These are phyloP conservation scores for Sclerotinia borealis DNA, from an alignment of 2,329 filamentous ascomycete species.

Conservation along the genomic window DNA sequence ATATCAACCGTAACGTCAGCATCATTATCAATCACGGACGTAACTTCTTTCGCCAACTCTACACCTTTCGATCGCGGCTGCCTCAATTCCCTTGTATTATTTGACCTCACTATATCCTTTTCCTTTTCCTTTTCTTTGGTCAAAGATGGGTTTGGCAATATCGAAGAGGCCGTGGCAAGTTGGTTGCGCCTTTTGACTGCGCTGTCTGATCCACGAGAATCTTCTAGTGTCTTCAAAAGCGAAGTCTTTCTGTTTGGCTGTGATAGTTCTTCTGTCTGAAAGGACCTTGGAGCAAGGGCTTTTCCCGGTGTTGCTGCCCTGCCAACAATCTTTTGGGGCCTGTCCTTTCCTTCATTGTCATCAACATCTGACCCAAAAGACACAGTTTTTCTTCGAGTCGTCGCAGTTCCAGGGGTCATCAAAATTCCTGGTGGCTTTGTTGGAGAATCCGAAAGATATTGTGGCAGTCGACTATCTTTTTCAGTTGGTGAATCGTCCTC, in stretches of 20 bases:
- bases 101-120: not conserved
- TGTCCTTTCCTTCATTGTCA: conserved; percentile 25
- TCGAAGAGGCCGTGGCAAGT: conserved; percentile 1
- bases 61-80: conserved; percentile 15
- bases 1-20: conserved; percentile 64
- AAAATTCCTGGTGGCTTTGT: conserved; percentile 46
- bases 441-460: conserved; percentile 29
- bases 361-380: conserved; percentile 55
- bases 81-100: not conserved
- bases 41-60: conserved; percentile 16
- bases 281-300: conserved; percentile 28
- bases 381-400: conserved; percentile 56
- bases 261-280: conserved; percentile 16
- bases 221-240: conserved; percentile 43
- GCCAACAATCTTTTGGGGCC: conserved; percentile 8
- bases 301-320: conserved; percentile 31
- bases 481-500: conserved; percentile 23
- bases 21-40: conserved; percentile 37
- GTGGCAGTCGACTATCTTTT: conserved; percentile 21
- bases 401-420: conserved; percentile 56
- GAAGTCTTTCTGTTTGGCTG: conserved; percentile 36
- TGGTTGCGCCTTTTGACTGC: conserved; percentile 16
- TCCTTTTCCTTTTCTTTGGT: not conserved
- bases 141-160: conserved; percentile 2
- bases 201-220: conserved; percentile 32